Evolutionary conservation across 2,329 filamentous ascomycete genomes (phyloP).

Genomic region (Phaeosphaeria sp.): DNA sequence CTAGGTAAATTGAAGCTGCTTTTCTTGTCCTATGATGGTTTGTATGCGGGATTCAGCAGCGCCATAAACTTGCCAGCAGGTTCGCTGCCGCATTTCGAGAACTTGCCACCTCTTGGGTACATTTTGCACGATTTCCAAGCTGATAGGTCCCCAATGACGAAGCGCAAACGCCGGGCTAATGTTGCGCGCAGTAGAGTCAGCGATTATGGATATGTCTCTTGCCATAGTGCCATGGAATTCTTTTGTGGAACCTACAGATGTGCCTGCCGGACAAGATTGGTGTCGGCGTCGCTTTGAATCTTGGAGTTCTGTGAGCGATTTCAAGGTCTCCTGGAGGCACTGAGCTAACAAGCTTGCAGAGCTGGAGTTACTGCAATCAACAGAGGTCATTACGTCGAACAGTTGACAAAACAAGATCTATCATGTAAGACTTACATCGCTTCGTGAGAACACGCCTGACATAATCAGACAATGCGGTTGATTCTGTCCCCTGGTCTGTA

Average conservation of each 20-base stretch:
- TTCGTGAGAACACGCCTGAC: slow-evolving; percentile 3
- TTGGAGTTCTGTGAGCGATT: slow-evolving; percentile 14
- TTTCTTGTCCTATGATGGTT: background rate
- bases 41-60: background rate
- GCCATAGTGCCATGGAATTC: slow-evolving; percentile 17
- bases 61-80: background rate
- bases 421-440: slow-evolving; percentile 10
- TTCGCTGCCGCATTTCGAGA: background rate
- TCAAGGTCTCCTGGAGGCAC: background rate
- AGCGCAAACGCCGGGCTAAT: slow-evolving; percentile 2
- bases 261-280: slow-evolving; percentile 15
- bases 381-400: slow-evolving; percentile 13
- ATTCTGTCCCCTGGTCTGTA: slow-evolving; percentile 17
- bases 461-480: slow-evolving; percentile 11
- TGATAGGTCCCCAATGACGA: slow-evolving; percentile 8
- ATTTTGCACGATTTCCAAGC: slow-evolving; percentile 17
- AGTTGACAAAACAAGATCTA: slow-evolving; percentile 11
- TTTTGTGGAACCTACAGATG: slow-evolving; percentile 17
- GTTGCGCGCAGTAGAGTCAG: slow-evolving; percentile 14
- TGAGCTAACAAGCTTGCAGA: slow-evolving; percentile 7
- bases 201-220: slow-evolving; percentile 16
- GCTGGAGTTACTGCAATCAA: slow-evolving; percentile 13
- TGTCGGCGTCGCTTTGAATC: slow-evolving; percentile 16
- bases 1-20: background rate
- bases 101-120: background rate